A percentile compares a stretch with the other conserved stretches of the same genome.
Conservation (phyloP, 108 stramenopile genomes). For the Stephanodiscus minutulus region DNA sequence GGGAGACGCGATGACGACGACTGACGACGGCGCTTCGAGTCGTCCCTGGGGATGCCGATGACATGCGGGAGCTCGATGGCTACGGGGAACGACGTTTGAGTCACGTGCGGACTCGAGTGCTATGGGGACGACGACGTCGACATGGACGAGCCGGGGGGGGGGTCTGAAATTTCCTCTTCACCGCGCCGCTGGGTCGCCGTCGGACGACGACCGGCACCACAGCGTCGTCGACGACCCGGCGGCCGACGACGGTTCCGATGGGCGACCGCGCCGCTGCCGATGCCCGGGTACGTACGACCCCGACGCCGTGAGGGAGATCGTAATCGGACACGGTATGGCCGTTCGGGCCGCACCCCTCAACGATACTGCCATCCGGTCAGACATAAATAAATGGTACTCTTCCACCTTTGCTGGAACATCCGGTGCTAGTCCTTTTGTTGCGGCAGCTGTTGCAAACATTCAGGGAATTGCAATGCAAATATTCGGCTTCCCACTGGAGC, state of each 20-base stretch:
- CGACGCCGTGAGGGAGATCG: constrained; percentile 25
- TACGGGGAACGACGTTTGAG: constrained; percentile 65
- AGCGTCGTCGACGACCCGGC: neutral
- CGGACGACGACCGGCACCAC: constrained; percentile 8
- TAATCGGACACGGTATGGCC: too few species aligned
- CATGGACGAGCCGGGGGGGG: constrained; percentile 23
- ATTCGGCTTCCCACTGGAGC: constrained; percentile 11
- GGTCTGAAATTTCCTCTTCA: constrained; percentile 38
- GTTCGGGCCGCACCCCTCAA: too few species aligned
- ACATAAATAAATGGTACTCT: constrained; percentile 13
- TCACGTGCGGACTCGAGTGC: constrained; percentile 62
- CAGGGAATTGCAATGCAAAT: constrained; percentile 17
- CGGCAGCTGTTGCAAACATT: constrained; percentile 19
- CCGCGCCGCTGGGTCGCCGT: constrained; percentile 34
- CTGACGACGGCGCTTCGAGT: constrained; percentile 52
- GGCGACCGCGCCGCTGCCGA: constrained; percentile 50
- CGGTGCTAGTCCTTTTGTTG: constrained; percentile 20
- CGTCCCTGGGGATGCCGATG: constrained; percentile 54
- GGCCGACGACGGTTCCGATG: constrained; percentile 14
- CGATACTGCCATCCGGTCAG: neutral
- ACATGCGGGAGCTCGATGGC: constrained; percentile 57
- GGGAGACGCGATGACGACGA: constrained; percentile 54
- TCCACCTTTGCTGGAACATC: constrained; percentile 8
- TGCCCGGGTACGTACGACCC: constrained; percentile 53
- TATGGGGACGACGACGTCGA: too few species aligned